A percentile compares a stretch with the other conserved stretches of the same genome.
These are phyloP conservation scores for Chrysochromulina parva DNA, from an alignment of 78 protist genomes.

Conservation along the genomic window DNA sequence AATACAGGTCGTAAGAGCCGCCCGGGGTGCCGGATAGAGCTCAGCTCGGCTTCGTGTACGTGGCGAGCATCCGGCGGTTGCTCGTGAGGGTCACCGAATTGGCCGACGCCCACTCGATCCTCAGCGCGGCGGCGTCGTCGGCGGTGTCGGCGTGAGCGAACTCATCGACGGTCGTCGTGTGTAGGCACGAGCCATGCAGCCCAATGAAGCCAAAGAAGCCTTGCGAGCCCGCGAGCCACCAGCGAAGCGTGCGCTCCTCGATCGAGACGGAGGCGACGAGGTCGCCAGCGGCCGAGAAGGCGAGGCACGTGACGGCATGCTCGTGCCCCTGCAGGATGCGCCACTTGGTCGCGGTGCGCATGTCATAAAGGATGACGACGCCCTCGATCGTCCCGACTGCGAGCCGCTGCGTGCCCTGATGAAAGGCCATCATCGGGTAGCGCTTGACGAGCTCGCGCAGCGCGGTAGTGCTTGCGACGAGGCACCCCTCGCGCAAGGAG, in stretches of 20 bases:
- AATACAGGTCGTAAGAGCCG: too few relatives aligned
- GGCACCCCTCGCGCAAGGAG: conserved; percentile 65
- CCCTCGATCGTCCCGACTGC: conserved; percentile 78
- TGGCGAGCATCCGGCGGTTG: neutral
- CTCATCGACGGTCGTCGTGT: neutral
- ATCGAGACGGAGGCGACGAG: conserved; percentile 46
- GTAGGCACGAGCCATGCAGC: neutral
- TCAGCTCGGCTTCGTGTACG: neutral
- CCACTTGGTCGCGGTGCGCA: conserved; percentile 79
- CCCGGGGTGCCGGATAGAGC: too few relatives aligned
- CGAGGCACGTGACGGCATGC: conserved; percentile 1
- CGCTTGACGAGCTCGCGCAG: conserved; percentile 68
- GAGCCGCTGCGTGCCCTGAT: conserved; percentile 71
- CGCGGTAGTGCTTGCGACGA: conserved; percentile 63
- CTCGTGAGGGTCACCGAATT: neutral
- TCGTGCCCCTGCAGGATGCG: conserved; percentile 65
- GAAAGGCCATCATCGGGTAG: conserved; percentile 76
- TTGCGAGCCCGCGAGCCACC: conserved; percentile 6
- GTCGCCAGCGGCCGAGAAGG: conserved; percentile 36
- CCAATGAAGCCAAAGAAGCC: neutral
- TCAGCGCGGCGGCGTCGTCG: neutral
- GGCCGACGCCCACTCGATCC: conserved; percentile 13
- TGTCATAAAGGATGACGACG: conserved; percentile 68
- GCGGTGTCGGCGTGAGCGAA: neutral
- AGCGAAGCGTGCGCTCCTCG: neutral